Evolutionary conservation across 345 rosid genomes (phyloP).

Genomic region (Noccaea bulbosa): DNA sequence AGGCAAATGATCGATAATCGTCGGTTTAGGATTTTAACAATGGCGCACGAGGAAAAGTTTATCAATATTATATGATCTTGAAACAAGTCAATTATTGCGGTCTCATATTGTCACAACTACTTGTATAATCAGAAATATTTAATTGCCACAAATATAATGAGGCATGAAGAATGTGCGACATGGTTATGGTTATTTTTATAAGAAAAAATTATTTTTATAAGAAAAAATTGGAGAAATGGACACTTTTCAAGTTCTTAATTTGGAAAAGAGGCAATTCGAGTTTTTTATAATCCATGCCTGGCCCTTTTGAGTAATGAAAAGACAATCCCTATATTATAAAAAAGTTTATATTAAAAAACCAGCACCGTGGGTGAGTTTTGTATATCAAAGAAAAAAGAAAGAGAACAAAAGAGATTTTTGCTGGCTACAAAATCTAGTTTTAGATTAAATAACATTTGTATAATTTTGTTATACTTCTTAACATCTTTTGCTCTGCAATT

Average conservation of each 20-base stretch:
- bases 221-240: too few species aligned
- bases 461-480: neutral
- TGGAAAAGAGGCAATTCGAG: too few species aligned
- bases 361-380: neutral
- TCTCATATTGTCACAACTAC: neutral
- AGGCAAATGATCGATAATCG: too few species aligned
- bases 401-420: neutral
- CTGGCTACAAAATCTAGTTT: neutral
- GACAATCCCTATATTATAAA: neutral
- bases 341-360: neutral
- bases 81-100: neutral
- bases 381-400: neutral
- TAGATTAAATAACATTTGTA: neutral
- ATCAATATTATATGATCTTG: neutral
- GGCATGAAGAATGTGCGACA: slow-evolving; percentile 24
- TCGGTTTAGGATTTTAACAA: neutral
- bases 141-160: neutral
- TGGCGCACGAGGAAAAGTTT: neutral
- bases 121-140: neutral
- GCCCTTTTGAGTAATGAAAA: neutral
- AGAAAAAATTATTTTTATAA: too few species aligned
- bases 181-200: too few species aligned
- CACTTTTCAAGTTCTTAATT: too few species aligned
- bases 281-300: neutral
- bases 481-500: too few species aligned